Percentiles rank a stretch among this genome's conserved stretches.
Evolutionary conservation across 2,329 filamentous ascomycete species (phyloP).

Genomic region (Alternaria triticimaculans): DNA sequence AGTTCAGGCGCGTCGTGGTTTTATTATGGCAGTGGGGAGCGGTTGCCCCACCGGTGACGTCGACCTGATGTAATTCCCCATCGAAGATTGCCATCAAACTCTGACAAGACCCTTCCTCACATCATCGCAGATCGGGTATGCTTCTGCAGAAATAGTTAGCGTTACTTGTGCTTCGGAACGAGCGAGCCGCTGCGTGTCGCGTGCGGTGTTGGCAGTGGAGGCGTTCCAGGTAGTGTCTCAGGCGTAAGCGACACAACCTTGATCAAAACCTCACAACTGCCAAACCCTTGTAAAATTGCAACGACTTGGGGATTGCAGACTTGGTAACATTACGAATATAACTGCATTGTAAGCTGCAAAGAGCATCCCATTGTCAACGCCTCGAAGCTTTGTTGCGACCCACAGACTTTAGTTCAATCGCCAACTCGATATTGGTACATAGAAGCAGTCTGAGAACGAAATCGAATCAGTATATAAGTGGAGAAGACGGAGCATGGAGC

Average conservation of each 20-base stretch:
- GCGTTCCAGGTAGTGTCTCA: neutral
- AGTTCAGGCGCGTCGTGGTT: constrained; percentile 11
- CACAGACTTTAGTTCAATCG: neutral
- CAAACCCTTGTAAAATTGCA: neutral
- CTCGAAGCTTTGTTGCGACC: neutral
- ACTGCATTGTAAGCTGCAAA: neutral
- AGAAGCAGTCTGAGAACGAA: neutral
- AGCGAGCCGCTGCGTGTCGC: constrained; percentile 14
- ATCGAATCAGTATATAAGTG: neutral
- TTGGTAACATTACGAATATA: neutral
- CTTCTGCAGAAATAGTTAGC: constrained; percentile 14
- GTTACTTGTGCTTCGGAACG: constrained; percentile 7
- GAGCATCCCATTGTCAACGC: neutral
- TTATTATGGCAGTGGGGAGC: constrained; percentile 15
- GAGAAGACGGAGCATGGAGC: neutral
- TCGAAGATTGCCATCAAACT: constrained; percentile 12
- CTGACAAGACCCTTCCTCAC: constrained; percentile 5
- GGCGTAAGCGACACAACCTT: constrained; percentile 1
- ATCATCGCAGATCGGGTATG: constrained; percentile 10
- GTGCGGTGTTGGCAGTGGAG: constrained; percentile 1
- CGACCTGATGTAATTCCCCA: constrained; percentile 14
- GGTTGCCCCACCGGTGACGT: constrained; percentile 26
- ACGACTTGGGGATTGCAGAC: neutral
- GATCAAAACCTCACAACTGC: neutral
- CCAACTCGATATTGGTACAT: neutral